These are phyloP conservation scores for Pseudogymnoascus sp. DNA, from an alignment of 2,329 filamentous ascomycete genomes.

Conservation along the genomic window DNA sequence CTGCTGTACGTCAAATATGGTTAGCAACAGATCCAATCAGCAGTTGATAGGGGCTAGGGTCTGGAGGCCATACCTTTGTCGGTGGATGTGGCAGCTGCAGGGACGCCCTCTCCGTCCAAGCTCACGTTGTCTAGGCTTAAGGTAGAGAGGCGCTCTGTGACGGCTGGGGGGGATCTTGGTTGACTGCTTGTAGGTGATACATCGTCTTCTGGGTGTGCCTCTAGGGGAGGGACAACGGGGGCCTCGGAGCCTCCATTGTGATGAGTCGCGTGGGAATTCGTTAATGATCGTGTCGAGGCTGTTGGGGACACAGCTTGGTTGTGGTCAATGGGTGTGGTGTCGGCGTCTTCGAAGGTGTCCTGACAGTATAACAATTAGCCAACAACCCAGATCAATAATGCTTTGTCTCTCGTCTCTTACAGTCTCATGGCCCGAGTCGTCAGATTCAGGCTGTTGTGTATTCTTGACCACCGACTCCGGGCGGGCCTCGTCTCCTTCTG, in stretches of 20 bases:
- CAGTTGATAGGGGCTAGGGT: no score
- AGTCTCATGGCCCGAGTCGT: conserved; percentile 2
- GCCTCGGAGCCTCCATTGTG: conserved; percentile 1
- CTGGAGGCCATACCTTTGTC: neutral
- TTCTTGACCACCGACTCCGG: neutral
- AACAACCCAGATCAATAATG: neutral
- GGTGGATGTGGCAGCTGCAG: neutral
- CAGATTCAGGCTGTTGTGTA: neutral
- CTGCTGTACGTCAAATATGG: neutral
- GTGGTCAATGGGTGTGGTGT: conserved; percentile 33
- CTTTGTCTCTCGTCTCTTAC: neutral
- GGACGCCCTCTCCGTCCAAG: conserved; percentile 46
- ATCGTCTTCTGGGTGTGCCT: conserved; percentile 24
- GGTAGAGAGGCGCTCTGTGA: conserved; percentile 44
- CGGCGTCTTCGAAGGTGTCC: conserved; percentile 81
- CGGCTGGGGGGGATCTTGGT: conserved; percentile 40
- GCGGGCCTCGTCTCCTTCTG: neutral
- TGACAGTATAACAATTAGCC: conserved; percentile 28
- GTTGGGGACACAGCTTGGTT: neutral
- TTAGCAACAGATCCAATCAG: neutral
- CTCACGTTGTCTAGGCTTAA: conserved; percentile 55
- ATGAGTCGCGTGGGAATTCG: neutral
- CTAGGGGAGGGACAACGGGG: conserved; percentile 34
- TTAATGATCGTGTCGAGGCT: neutral
- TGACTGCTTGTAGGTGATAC: conserved; percentile 14